Evolutionary conservation across 2,329 filamentous ascomycete species (phyloP).

Genomic region (Calonectria honghensis): DNA sequence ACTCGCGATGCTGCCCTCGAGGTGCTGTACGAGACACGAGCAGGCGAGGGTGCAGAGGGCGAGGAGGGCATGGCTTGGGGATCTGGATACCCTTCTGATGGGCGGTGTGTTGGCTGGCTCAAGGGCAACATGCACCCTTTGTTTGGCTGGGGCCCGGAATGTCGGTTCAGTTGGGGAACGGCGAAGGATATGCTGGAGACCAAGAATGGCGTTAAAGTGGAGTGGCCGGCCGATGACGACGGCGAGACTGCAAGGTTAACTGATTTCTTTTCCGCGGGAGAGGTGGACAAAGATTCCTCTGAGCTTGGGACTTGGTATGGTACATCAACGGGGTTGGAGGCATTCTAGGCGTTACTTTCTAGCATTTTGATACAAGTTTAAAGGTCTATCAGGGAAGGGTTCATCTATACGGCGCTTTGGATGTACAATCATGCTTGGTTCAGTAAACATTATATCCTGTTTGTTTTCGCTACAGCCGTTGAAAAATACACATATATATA

Average conservation of each 20-base stretch:
- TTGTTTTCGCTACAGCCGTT: slow-evolving; percentile 49
- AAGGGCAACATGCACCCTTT: slow-evolving; percentile 91
- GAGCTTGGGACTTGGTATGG: slow-evolving; percentile 92
- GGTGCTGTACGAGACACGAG: slow-evolving; percentile 77
- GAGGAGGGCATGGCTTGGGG: slow-evolving; percentile 80
- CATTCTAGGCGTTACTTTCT: slow-evolving; percentile 72
- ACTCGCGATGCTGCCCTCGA: slow-evolving; percentile 94
- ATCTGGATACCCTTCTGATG: slow-evolving; percentile 94
- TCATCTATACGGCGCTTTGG: slow-evolving; percentile 29
- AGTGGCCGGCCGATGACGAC: slow-evolving; percentile 88
- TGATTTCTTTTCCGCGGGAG: slow-evolving; percentile 79
- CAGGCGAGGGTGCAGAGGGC: slow-evolving; percentile 55
- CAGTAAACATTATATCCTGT: slow-evolving; percentile 57
- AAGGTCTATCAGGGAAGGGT: slow-evolving; percentile 15
- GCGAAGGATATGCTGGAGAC: slow-evolving; percentile 93
- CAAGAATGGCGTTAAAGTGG: slow-evolving; percentile 83
- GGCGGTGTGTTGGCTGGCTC: slow-evolving; percentile 86
- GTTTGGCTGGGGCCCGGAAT: slow-evolving; percentile 96
- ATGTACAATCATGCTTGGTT: slow-evolving; percentile 23
- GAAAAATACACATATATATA: slow-evolving; percentile 41
- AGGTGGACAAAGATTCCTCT: slow-evolving; percentile 68
- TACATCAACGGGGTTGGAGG: slow-evolving; percentile 78
- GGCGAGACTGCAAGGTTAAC: slow-evolving; percentile 82
- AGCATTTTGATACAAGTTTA: slow-evolving; percentile 24
- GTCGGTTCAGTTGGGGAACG: slow-evolving; percentile 96